These are phyloP conservation scores for Aspergillus texensis DNA, from an alignment of 2,329 filamentous ascomycete species.

Conservation along the genomic window DNA sequence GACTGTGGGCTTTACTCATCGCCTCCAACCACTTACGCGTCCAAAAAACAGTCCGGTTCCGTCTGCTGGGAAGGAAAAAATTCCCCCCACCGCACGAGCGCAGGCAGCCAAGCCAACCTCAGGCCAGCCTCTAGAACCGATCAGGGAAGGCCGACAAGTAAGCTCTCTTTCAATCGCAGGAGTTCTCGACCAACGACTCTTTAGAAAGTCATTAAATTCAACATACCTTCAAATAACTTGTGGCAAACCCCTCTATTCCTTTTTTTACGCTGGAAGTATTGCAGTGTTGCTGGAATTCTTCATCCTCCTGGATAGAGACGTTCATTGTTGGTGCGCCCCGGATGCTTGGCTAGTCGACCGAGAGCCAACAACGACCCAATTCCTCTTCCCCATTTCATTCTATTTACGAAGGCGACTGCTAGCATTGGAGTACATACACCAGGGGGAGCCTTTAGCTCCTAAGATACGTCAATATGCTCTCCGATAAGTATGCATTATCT, in stretches of 20 bases:
- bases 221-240: neutral
- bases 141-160: slow-evolving; percentile 2
- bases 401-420: slow-evolving; percentile 19
- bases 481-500: slow-evolving; percentile 43
- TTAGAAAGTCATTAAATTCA: neutral
- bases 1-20: neutral
- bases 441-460: slow-evolving; percentile 43
- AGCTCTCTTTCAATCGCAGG: slow-evolving; percentile 13
- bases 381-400: slow-evolving; percentile 9
- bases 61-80: slow-evolving; percentile 16
- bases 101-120: slow-evolving; percentile 18
- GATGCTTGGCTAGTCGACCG: slow-evolving; percentile 22
- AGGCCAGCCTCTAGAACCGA: slow-evolving; percentile 14
- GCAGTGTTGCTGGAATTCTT: slow-evolving; percentile 4
- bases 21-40: slow-evolving; percentile 26
- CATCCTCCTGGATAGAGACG: slow-evolving; percentile 1
- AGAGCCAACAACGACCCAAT: slow-evolving; percentile 12
- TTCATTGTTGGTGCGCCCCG: slow-evolving; percentile 20
- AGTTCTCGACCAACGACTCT: slow-evolving; percentile 9
- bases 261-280: neutral
- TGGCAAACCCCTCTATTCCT: neutral
- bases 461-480: slow-evolving; percentile 39
- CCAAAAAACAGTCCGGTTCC: slow-evolving; percentile 26
- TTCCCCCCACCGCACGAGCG: slow-evolving; percentile 24
- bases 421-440: slow-evolving; percentile 36